phyloP scores from a whole-genome alignment of 148 eudicot species.

The Rhododendron henanense region DNA sequence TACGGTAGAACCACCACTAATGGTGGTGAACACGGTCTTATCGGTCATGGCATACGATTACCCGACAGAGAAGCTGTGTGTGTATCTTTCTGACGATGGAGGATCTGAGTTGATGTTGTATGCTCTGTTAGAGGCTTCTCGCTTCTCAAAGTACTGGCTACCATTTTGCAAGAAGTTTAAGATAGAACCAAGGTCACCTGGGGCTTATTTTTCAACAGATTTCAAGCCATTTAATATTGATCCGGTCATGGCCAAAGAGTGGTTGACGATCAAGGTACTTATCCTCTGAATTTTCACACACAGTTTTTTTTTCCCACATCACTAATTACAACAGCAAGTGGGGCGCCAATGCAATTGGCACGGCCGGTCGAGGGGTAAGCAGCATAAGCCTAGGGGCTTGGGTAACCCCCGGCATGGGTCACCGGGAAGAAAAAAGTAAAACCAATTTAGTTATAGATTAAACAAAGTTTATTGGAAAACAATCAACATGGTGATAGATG shows the following conservation, averaged over 20 bases:
- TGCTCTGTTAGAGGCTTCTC: constrained; percentile 19
- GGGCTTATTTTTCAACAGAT: constrained; percentile 10
- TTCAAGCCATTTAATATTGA: background rate
- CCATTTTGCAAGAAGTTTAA: constrained; percentile 23
- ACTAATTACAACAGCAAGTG: background rate
- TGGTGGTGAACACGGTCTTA: constrained; percentile 22
- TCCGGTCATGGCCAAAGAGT: background rate
- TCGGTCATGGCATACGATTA: constrained; percentile 17
- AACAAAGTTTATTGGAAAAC: too few relatives aligned
- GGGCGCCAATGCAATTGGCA: too few relatives aligned
- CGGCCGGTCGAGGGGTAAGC: too few relatives aligned
- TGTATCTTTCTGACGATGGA: constrained; percentile 22
- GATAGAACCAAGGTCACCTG: constrained; percentile 12
- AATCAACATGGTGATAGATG: too few relatives aligned
- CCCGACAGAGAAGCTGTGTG: constrained; percentile 18
- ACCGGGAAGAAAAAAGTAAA: too few relatives aligned
- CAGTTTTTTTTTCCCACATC: background rate
- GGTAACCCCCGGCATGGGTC: too few relatives aligned
- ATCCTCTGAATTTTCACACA: background rate
- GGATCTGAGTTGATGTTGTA: constrained; percentile 19
- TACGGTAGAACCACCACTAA: constrained; percentile 15
- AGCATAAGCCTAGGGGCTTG: too few relatives aligned
- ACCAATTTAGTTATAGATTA: too few relatives aligned
- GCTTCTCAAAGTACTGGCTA: constrained; percentile 14
- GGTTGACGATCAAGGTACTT: constrained; percentile 13